Evolutionary conservation across 73 alveolate genomes (phyloP), one percentile per base, ranked within the genome.

Genomic region (Paramecium octaurelia): DNA sequence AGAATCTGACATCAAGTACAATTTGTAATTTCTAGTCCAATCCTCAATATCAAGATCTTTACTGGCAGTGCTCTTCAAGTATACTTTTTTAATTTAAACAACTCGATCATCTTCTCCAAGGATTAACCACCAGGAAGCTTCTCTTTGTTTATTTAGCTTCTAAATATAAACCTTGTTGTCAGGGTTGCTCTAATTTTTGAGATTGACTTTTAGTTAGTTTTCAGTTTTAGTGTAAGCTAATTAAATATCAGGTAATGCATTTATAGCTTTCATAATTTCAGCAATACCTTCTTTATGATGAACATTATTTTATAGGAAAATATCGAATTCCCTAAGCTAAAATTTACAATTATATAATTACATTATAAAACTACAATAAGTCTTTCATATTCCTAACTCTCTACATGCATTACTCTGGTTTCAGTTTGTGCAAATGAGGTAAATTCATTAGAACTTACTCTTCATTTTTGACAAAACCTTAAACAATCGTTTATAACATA

Each of bases 61-160:
- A 3, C 84, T 64, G 27, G 84, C 50, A 23, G 42, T 27, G 7
- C 48, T 64, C n/a, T 16, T 64, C 14, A 64, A 64, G n/a, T 64
- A 64, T 4, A 64, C 88, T 48, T 89, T 89, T 58, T 71, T 89
- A 24, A 89, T 31, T 9, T 64, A 64, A 34, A 70, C 83, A 27
- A 89, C 58, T 31, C 64, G 48, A 18, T 83, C 92, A 23, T 89
- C 90, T 46, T 68, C 59, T 70, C 85, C 75, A 40, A 89, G 46
- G 2, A 89, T 42, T 20, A 89, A 6, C 94, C 94, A 89, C 94
- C 94, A 89, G 11, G 90, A 89, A 11, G 94, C 90, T 40, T 89
- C 94, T 83, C 75, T 64, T 21, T 12, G n/a, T 40, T 88, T 69
- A 24, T 18, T 58, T 24, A 42, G 59, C 8, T 12, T 23, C 34